phyloP scores from a whole-genome alignment of 768 basidiomycete species.

The Lepiota venenata region DNA sequence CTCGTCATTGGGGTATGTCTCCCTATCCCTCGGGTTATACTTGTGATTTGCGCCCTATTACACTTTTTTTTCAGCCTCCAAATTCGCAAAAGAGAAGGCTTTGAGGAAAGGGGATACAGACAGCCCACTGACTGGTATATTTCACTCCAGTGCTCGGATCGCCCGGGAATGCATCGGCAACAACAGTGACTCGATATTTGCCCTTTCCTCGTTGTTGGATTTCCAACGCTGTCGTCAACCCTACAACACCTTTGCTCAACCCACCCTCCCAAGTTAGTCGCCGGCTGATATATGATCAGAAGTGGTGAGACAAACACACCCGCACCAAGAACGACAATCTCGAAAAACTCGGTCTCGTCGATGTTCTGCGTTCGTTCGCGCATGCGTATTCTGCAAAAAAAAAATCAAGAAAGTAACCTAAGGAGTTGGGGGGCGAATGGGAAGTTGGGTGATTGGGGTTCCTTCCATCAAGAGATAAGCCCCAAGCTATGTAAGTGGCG shows the following conservation, averaged over 20 bases:
- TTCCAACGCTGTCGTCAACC: conserved; percentile 71
- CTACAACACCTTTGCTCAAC: conserved; percentile 58
- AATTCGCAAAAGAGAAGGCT: neutral
- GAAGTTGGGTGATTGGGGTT: neutral
- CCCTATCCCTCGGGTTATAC: conserved; percentile 34
- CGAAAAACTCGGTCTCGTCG: conserved; percentile 16
- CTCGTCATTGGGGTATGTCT: conserved; percentile 5
- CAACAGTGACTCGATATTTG: conserved; percentile 59
- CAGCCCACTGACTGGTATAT: conserved; percentile 84
- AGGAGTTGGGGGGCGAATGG: neutral
- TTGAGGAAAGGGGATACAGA: conserved; percentile 28
- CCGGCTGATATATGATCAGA: neutral
- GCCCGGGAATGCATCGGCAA: conserved; percentile 69
- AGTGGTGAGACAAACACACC: conserved; percentile 24
- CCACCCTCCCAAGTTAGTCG: neutral
- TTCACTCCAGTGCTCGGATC: conserved; percentile 64
- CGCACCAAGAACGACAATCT: conserved; percentile 36
- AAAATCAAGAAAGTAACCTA: too few relatives aligned
- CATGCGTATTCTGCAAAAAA: neutral
- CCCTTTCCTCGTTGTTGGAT: conserved; percentile 53
- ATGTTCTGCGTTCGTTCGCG: neutral
- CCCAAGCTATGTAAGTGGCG: too few relatives aligned
- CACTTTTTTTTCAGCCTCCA: too few relatives aligned
- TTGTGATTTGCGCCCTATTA: conserved; percentile 81
- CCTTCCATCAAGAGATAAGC: too few relatives aligned